Percentiles rank a stretch among this genome's conserved stretches.
Evolutionary conservation across 805 yeast genomes (phyloP).

Genomic region (Saccharomycopsis sp.): DNA sequence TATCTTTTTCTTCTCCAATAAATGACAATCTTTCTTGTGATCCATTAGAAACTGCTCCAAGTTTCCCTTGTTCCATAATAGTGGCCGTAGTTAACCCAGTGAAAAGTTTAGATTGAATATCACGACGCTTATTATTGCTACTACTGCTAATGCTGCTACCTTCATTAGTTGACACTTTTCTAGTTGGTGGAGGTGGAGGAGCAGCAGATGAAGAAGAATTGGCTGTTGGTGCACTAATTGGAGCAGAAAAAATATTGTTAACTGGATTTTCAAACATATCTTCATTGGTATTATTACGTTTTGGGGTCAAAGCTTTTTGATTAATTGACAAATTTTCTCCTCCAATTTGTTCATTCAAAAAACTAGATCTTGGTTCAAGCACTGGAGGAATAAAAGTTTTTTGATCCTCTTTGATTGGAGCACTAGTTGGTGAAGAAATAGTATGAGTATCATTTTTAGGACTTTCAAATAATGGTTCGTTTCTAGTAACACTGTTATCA

Average conservation of each 20-base stretch:
- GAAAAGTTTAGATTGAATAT: constrained; percentile 37
- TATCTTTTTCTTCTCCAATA: constrained; percentile 12
- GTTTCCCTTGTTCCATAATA: constrained; percentile 20
- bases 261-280: too few relatives aligned
- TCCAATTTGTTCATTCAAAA: background rate
- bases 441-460: too few relatives aligned
- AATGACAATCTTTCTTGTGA: constrained; percentile 14
- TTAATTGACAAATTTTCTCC: constrained; percentile 3
- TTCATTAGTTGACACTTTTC: constrained; percentile 13
- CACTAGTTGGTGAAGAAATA: background rate
- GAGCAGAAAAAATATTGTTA: background rate
- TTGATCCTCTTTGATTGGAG: background rate
- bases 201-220: constrained; percentile 4
- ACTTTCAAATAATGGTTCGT: background rate
- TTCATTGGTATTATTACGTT: background rate
- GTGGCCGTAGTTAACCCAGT: constrained; percentile 32
- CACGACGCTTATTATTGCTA: too few relatives aligned
- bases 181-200: constrained; percentile 17
- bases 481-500: constrained; percentile 10
- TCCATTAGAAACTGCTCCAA: too few relatives aligned
- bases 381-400: background rate
- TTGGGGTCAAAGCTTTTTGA: constrained; percentile 14
- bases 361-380: background rate
- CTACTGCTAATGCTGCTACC: too few relatives aligned
- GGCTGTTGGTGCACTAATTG: constrained; percentile 11